A percentile compares a stretch with the other conserved stretches of the same genome.
phyloP scores from a whole-genome alignment of 345 rosid species.

The Acer campestre region DNA sequence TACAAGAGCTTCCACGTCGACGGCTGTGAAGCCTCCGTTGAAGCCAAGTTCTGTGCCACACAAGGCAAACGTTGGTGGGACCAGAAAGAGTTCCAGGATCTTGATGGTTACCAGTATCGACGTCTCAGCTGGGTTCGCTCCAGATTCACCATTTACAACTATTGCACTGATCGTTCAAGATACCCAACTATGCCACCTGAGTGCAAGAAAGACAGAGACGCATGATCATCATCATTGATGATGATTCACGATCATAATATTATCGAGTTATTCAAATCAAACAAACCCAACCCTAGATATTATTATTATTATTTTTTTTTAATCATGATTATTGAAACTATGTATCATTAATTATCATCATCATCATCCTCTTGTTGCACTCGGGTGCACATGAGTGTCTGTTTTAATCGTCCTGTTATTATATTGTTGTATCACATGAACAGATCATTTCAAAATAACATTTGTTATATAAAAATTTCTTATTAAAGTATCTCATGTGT shows the following conservation, averaged over 20 bases:
- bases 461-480: neutral
- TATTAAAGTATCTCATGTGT: neutral
- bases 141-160: constrained; percentile 59
- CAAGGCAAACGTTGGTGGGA: constrained; percentile 81
- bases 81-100: constrained; percentile 62
- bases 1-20: constrained; percentile 64
- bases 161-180: constrained; percentile 54
- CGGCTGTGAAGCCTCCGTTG: constrained; percentile 63
- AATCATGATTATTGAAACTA: neutral
- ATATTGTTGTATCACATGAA: neutral
- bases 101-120: constrained; percentile 50
- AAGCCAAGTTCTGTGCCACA: constrained; percentile 72
- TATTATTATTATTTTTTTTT: neutral
- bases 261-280: neutral
- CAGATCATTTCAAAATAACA: neutral
- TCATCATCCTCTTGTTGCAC: neutral
- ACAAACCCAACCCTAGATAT: neutral
- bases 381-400: too few relatives aligned
- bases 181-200: constrained; percentile 46
- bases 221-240: constrained; percentile 14
- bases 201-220: constrained; percentile 64
- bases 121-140: constrained; percentile 60
- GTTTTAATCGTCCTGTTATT: neutral
- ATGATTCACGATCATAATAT: too few relatives aligned
- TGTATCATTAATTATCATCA: too few relatives aligned